Base-by-base conservation (phyloP, 23 red algal species). In the Gracilaria domingensis region DNA sequence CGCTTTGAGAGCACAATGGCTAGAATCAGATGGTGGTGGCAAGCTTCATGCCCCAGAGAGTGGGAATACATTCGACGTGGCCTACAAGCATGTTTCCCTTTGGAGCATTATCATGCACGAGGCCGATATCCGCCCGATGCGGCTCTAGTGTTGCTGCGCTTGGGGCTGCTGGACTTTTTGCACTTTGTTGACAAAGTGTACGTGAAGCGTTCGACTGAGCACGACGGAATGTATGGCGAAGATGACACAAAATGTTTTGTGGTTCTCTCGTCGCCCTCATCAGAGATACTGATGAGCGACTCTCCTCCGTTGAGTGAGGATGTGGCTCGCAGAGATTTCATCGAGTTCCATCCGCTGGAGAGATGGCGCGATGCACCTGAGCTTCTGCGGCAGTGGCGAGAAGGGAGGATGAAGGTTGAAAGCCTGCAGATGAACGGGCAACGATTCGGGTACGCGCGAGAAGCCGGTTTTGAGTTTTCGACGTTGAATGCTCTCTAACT, bases 31-130 rank as follows among this genome's bases (percentile, higher is more conserved):
- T 0, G 18, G 21, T 73, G 66, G 40, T 50, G 33, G 64, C 11
- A 48, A 20, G 39, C 40, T 17, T 47, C 12, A 32, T 50, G 69
- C 84, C 72, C 72, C n/a, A 73, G 84, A 73, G 14, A 75, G 32
- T 87, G 84, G 84, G 84, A 87, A 24, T 87, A 87, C 62, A 75
- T 87, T 73, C 84, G 84, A 18, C 42, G 84, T 0, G 47, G 67
- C 33, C 21, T 57, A 12, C 54, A 12, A 62, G 67, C 49, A 25
- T 57, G 64, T 49, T n/a, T 29, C 21, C 25, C 66, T 24, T 42
- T 87, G 8, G 84, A 87, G 42, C 50, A 75, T 0, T 87, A 87
- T 59, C 66, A 49, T 8, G 77, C 61, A 0, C n/a, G 69, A 11
- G 84, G 66, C 29, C 44, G 60, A 65, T 87, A 55, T 60, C 65